Percentiles rank a stretch among this genome's conserved stretches.
Conservation (phyloP, 257 asterid genomes). For the Gentiana dahurica region DNA sequence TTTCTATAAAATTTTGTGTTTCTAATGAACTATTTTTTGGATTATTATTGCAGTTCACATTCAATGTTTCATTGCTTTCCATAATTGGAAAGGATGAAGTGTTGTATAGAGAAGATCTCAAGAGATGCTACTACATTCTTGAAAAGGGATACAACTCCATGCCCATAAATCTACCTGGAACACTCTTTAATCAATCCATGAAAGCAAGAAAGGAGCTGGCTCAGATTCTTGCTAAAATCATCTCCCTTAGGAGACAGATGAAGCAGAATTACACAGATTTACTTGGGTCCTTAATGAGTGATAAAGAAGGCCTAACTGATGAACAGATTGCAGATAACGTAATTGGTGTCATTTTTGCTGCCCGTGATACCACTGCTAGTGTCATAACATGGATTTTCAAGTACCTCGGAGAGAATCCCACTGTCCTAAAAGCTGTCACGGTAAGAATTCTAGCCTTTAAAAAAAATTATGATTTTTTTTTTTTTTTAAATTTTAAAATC, state of each 20-base stretch:
- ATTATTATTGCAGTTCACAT: slow-evolving; percentile 33
- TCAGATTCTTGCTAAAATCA: slow-evolving; percentile 38
- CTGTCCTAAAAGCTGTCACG: slow-evolving; percentile 55
- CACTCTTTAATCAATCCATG: slow-evolving; percentile 67
- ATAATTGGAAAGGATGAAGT: slow-evolving; percentile 61
- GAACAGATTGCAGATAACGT: slow-evolving; percentile 65
- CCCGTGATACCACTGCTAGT: slow-evolving; percentile 69
- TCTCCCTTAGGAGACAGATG: slow-evolving; percentile 30
- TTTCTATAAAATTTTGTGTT: neutral
- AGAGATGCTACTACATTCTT: slow-evolving; percentile 56
- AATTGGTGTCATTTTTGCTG: slow-evolving; percentile 62
- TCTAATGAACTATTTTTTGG: no score
- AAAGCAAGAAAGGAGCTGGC: slow-evolving; percentile 58
- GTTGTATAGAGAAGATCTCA: slow-evolving; percentile 57
- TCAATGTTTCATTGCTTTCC: slow-evolving; percentile 68
- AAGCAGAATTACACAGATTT: slow-evolving; percentile 34
- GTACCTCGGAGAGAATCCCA: slow-evolving; percentile 58
- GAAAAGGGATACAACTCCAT: slow-evolving; percentile 73
- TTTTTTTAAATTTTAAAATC: neutral
- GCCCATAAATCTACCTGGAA: slow-evolving; percentile 62
- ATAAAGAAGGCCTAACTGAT: slow-evolving; percentile 43
- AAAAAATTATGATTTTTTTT: neutral
- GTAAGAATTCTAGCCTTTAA: slow-evolving; percentile 25
- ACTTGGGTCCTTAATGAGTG: slow-evolving; percentile 60
- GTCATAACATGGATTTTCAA: slow-evolving; percentile 61